Base-by-base conservation (phyloP, 805 yeast genomes). In the Candida hispaniensis region DNA sequence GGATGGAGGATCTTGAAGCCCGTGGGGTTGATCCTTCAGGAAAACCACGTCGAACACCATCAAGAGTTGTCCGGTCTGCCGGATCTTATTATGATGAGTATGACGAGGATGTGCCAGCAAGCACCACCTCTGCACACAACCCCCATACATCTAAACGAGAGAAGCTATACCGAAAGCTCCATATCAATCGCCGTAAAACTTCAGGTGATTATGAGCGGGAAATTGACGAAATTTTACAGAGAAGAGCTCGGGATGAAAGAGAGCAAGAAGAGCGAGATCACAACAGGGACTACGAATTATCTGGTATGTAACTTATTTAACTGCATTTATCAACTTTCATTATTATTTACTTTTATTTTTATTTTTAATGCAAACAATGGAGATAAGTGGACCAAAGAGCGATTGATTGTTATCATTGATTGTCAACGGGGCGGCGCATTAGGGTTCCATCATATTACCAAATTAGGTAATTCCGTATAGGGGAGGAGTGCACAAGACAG, bases 181-280 rank as follows among this genome's bases (percentile, higher is more conserved):
- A 47, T 5, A 35, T 54, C 23, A 43, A 43, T 11, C 44, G 45
- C 7, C 41, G 51, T 21, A 45, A 41, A 40, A 44, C 49, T 14
- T 46, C 51, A 3, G 47, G 43, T 4, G 55, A 54, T 27, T 48
- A 52, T 28, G 63, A 58, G 25, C 47, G 51, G 14, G 62, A 57
- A 34, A 54, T 57, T 18, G 48, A 49, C 19, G 59, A 55, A 27
- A 56, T 57, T 25, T 45, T 58, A 12, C 54, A 49, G 32, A 45
- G 55, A 3, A 54, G 61, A 30, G 59, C 67, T 38, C 48, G 47
- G 15, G 56, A 55, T 33, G 36, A 32, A 13, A 20, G 36, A 13
- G 26, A 18, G n/a, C 36, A 32, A 28, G 36, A 21, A 10, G 4
- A 17, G 27, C 23, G 22, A 14, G 36, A 32, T n/a, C n/a, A n/a